Conservation (phyloP, 75 land plant species). For the Adiantum capillusveneris region DNA sequence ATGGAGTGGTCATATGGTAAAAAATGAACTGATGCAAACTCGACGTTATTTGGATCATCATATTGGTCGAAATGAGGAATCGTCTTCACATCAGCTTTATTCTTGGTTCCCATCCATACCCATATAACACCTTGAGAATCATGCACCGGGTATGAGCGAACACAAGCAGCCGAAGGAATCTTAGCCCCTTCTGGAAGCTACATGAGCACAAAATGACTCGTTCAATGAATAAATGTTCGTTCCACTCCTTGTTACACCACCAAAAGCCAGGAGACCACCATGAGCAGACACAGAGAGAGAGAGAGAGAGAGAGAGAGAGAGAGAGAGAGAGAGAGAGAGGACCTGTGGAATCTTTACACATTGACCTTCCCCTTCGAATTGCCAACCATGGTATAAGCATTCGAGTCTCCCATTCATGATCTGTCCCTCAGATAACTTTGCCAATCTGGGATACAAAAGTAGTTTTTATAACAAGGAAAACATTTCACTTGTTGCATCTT, state of each 20-base stretch:
- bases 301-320: constrained; percentile 8
- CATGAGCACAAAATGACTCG: constrained; percentile 1
- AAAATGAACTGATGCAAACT: constrained; percentile 59
- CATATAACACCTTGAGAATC: constrained; percentile 90
- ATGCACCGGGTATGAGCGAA: constrained; percentile 43
- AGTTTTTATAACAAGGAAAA: not conserved
- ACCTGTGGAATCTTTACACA: constrained; percentile 95
- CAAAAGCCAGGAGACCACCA: not conserved
- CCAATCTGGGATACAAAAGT: constrained; percentile 41
- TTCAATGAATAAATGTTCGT: too few relatives aligned
- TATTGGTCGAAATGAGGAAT: constrained; percentile 79
- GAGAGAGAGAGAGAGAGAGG: not conserved
- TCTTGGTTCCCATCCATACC: constrained; percentile 78
- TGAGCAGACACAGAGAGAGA: not conserved
- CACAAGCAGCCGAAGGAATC: constrained; percentile 69
- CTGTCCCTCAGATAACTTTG: constrained; percentile 90
- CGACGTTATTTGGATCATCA: constrained; percentile 47
- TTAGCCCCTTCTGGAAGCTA: constrained; percentile 77
- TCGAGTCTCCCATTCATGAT: constrained; percentile 74
- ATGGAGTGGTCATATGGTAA: constrained; percentile 92
- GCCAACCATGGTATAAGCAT: constrained; percentile 96
- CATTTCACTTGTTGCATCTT: not conserved
- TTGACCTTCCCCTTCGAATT: constrained; percentile 78
- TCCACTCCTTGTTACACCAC: too few relatives aligned
- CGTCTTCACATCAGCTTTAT: constrained; percentile 36